Evolutionary conservation across 306 rosid genomes (phyloP), one percentile per base, ranked within the genome.

Genomic region (Heteromeles arbutifolia): DNA sequence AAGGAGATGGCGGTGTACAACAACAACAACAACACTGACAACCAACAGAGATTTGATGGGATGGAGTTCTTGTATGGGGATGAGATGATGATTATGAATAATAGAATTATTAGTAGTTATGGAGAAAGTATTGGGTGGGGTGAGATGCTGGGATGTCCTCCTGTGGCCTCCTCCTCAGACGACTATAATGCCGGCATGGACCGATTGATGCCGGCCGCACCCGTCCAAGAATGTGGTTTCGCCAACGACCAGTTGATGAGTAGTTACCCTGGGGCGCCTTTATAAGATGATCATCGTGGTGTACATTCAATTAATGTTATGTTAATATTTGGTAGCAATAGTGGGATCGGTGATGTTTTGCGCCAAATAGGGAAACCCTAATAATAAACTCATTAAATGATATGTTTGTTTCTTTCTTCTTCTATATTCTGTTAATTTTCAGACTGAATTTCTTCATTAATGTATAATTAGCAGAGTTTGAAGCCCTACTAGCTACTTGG

Each of bases 11-110:
- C 66, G 24, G 67, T 84, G 37, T 78, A 66, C 73, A 54, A 9
- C 64, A 22, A 58, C 64, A 22, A 58, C 66, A 61, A 61, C 34
- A 37, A 37, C 10, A 37, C 41, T 37, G 8, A 13, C 32, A 83
- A 70, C 69, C 80, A 85, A 9, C 83, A 79, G 28, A 75, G 79
- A 37, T 63, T 81, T 53, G 87, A 87, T 26, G 94, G 89, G 84
- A 65, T 88, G 78, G 92, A 87, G 63, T 82, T 86, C 66, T 76
- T 89, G 4, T 81, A 69, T 57, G 87, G 82, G n/a, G 89, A 90
- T 6, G 91, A 81, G 54, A 65, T 81, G 44, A 59, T 69, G 57
- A 15, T 70, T 29, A 31, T 71, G 77, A 43, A 59, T 69, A 69
- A 74, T 17, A 50, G 54, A 5, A 15, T 50, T 50, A 17, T 6